Conservation (phyloP, 2,329 filamentous ascomycete genomes). For the Exophiala spinifera region DNA sequence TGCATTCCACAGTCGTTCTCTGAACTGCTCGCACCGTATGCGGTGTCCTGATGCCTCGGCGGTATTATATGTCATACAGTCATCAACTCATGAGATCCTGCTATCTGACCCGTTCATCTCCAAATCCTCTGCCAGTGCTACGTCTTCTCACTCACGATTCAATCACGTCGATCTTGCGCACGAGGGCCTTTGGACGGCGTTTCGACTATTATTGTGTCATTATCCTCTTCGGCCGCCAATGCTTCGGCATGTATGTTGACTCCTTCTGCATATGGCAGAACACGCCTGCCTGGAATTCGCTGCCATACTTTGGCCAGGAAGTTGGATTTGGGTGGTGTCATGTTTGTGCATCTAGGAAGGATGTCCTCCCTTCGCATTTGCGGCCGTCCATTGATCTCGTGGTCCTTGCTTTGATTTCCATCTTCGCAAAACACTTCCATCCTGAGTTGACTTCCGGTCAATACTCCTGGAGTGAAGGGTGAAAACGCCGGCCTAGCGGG, state of each 20-base stretch:
- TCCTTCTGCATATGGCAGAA: background rate
- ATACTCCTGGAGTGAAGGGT: constrained; percentile 17
- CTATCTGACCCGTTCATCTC: background rate
- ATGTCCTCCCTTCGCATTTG: background rate
- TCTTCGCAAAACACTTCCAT: constrained; percentile 6
- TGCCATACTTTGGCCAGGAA: constrained; percentile 13
- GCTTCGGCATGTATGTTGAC: background rate
- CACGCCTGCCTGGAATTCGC: constrained; percentile 6
- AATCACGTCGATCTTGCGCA: constrained; percentile 16
- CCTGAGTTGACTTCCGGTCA: constrained; percentile 10
- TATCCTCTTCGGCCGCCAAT: constrained; percentile 2
- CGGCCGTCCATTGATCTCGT: background rate
- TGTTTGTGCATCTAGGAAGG: background rate
- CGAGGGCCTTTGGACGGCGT: constrained; percentile 20
- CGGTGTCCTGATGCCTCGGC: background rate
- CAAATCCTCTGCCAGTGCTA: background rate
- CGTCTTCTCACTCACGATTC: background rate
- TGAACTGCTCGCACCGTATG: too few relatives aligned
- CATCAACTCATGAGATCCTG: background rate
- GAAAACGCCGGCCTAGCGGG: constrained; percentile 16
- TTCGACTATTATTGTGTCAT: constrained; percentile 13
- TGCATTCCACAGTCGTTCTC: too few relatives aligned
- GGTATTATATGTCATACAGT: background rate
- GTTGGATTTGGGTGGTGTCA: constrained; percentile 1
- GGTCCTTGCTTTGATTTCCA: background rate